Conservation (phyloP, 441 rosid species). For the Pelargonium cotyledonis region DNA sequence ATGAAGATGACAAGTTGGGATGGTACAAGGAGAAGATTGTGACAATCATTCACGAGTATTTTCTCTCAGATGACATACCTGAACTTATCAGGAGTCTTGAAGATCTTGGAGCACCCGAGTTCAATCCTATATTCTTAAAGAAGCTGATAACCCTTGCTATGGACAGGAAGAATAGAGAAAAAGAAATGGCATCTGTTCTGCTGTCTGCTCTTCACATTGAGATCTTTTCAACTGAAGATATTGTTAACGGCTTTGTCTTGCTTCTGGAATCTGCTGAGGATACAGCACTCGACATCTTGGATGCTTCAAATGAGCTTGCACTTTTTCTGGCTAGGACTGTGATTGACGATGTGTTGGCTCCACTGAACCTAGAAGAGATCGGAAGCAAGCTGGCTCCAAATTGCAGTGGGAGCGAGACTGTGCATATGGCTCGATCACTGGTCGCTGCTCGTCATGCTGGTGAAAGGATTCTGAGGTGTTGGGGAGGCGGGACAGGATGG, state of each 20-base stretch:
- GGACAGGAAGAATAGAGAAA: constrained; percentile 98
- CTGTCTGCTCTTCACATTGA: constrained; percentile 93
- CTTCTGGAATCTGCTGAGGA: constrained; percentile 96
- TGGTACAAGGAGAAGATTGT: constrained; percentile 71
- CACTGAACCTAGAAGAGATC: constrained; percentile 85
- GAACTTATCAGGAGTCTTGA: constrained; percentile 85
- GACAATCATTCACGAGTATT: constrained; percentile 85
- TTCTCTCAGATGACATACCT: constrained; percentile 95
- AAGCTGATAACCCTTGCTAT: constrained; percentile 86
- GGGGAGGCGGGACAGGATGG: constrained; percentile 99
- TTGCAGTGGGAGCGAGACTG: constrained; percentile 81
- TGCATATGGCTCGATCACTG: constrained; percentile 69
- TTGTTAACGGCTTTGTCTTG: constrained; percentile 82
- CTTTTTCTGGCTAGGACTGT: constrained; percentile 93
- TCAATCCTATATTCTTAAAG: constrained; percentile 78
- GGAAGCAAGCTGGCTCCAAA: constrained; percentile 54
- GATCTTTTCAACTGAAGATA: constrained; percentile 87
- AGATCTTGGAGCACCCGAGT: constrained; percentile 71
- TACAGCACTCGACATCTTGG: constrained; percentile 87
- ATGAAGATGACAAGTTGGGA: constrained; percentile 48
- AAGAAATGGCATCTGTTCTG: constrained; percentile 97
- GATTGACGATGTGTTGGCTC: constrained; percentile 89
- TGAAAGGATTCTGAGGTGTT: constrained; percentile 91
- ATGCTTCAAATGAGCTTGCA: constrained; percentile 95
- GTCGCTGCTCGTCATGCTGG: constrained; percentile 91